phyloP scores from a whole-genome alignment of 2,329 filamentous ascomycete species.

The Niveomyces coronatus region DNA sequence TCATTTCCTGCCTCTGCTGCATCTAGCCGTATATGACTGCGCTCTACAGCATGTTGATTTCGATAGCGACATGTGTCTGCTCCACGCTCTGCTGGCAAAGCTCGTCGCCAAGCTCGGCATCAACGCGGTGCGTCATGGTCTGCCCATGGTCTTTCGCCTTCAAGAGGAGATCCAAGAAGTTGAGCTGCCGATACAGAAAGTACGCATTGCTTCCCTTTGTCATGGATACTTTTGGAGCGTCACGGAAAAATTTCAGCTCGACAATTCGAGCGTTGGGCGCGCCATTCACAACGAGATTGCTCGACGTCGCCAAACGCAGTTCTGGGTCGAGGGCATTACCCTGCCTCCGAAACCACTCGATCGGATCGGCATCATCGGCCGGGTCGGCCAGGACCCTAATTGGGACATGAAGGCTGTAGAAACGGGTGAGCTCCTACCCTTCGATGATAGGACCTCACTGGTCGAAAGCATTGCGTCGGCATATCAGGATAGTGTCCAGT shows the following conservation, averaged over 20 bases:
- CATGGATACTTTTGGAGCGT: conserved; percentile 84
- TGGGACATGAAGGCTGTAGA: conserved; percentile 46
- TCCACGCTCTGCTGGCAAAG: conserved; percentile 67
- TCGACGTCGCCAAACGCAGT: conserved; percentile 58
- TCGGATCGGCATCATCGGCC: conserved; percentile 45
- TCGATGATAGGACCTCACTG: conserved; percentile 61
- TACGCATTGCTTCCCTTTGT: conserved; percentile 73
- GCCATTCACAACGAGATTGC: conserved; percentile 68
- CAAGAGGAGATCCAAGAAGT: conserved; percentile 71
- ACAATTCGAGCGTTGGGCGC: conserved; percentile 56
- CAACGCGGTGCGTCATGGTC: conserved; percentile 65
- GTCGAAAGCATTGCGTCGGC: conserved; percentile 64
- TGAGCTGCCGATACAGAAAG: conserved; percentile 57
- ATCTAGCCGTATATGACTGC: conserved; percentile 83
- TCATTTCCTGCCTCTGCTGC: conserved; percentile 73
- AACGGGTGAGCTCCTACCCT: conserved; percentile 58
- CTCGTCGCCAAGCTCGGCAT: conserved; percentile 71
- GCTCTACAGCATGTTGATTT: conserved; percentile 62
- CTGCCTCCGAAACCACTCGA: conserved; percentile 58
- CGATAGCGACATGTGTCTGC: conserved; percentile 63
- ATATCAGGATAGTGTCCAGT: conserved; percentile 53
- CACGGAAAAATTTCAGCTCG: conserved; percentile 67
- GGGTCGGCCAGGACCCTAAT: conserved; percentile 30
- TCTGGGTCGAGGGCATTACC: conserved; percentile 69
- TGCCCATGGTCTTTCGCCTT: conserved; percentile 82